A percentile compares a stretch with the other conserved stretches of the same genome.
Conservation (phyloP, 1,284 basidiomycete genomes). For the Fomitopsis palustris region DNA sequence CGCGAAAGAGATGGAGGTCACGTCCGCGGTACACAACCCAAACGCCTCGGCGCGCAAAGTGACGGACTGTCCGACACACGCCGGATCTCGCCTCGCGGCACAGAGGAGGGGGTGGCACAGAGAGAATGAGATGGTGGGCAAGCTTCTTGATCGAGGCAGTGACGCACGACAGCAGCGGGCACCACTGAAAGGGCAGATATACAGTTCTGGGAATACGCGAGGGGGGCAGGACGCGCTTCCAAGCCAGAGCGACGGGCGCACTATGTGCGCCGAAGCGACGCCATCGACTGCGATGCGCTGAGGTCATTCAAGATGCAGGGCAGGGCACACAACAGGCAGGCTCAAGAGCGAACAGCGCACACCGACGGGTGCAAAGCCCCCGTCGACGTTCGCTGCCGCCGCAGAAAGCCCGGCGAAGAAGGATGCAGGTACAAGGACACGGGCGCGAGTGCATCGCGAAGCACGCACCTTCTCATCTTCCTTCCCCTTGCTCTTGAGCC, state of each 20-base stretch:
- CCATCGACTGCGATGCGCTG: neutral
- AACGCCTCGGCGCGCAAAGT: too few relatives aligned
- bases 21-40: too few relatives aligned
- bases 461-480: slow-evolving; percentile 15
- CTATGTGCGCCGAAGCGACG: neutral
- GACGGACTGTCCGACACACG: too few relatives aligned
- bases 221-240: neutral
- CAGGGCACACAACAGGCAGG: neutral
- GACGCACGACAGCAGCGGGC: too few relatives aligned
- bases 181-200: too few relatives aligned
- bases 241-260: neutral
- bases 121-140: too few relatives aligned
- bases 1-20: too few relatives aligned
- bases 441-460: neutral
- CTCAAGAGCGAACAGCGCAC: neutral
- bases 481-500: slow-evolving; percentile 8
- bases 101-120: too few relatives aligned
- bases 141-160: too few relatives aligned
- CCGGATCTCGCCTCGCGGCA: too few relatives aligned
- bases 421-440: neutral
- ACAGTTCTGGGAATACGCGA: too few relatives aligned
- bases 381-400: neutral
- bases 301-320: neutral
- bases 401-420: neutral
- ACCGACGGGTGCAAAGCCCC: neutral